These are phyloP conservation scores for Paraconiothyrium brasiliense DNA, from an alignment of 2,329 filamentous ascomycete species.

Conservation along the genomic window DNA sequence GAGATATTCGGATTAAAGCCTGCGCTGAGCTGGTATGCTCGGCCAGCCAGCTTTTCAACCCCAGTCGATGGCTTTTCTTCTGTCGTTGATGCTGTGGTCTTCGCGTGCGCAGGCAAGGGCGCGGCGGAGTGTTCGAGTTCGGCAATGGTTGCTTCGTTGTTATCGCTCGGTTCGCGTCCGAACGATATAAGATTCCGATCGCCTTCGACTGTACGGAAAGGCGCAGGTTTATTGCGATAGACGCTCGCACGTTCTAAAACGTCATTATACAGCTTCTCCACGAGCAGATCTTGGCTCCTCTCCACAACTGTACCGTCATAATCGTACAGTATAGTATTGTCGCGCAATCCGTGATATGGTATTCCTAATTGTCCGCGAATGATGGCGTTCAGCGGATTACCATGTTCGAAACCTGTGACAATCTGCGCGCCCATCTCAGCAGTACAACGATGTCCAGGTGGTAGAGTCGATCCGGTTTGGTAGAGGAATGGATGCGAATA, in stretches of 20 bases:
- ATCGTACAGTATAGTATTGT: constrained; percentile 89
- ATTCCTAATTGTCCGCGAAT: constrained; percentile 90
- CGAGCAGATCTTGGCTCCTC: constrained; percentile 77
- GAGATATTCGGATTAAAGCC: constrained; percentile 74
- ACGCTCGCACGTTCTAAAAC: constrained; percentile 90
- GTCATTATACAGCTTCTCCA: constrained; percentile 94
- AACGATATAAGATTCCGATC: constrained; percentile 83
- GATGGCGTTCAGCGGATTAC: constrained; percentile 91
- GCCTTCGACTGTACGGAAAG: constrained; percentile 78
- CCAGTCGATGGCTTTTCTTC: constrained; percentile 60
- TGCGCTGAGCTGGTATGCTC: constrained; percentile 72
- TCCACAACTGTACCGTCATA: constrained; percentile 80
- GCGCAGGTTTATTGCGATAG: constrained; percentile 81
- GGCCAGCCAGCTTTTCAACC: constrained; percentile 72
- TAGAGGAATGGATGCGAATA: constrained; percentile 80
- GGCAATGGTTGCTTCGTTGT: constrained; percentile 72
- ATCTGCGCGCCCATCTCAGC: constrained; percentile 99
- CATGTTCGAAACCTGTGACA: constrained; percentile 94
- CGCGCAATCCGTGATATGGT: constrained; percentile 82
- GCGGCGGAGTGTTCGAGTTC: constrained; percentile 76
- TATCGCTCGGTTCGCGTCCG: constrained; percentile 74
- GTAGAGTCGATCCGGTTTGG: constrained; percentile 63
- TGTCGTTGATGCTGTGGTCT: constrained; percentile 45
- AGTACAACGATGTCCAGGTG: constrained; percentile 71
- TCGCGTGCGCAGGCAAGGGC: constrained; percentile 58